phyloP scores from a whole-genome alignment of 371 early-diverging fungal genomes.

The Sporodiniella umbellata region DNA sequence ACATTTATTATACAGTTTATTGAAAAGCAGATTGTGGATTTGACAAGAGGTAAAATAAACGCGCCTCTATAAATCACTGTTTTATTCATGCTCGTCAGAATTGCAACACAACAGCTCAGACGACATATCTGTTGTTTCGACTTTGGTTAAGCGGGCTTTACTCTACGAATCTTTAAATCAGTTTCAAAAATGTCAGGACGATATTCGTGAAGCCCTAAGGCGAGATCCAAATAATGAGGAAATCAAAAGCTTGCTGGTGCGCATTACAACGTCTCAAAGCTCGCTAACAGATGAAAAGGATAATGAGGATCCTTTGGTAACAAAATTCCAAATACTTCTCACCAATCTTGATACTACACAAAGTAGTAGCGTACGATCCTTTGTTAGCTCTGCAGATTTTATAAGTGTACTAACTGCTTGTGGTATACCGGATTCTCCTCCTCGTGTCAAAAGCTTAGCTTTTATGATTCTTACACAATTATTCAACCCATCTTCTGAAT shows the following conservation, averaged over 20 bases:
- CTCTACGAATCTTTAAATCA: constrained; percentile 27
- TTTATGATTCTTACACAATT: constrained; percentile 40
- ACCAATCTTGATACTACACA: constrained; percentile 8
- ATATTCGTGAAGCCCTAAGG: constrained; percentile 35
- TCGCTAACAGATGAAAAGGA: background rate
- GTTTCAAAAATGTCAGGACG: constrained; percentile 31
- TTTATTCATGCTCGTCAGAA: constrained; percentile 1
- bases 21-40: constrained; percentile 3
- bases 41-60: constrained; percentile 2
- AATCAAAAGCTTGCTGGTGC: constrained; percentile 27
- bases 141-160: constrained; percentile 34
- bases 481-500: constrained; percentile 18
- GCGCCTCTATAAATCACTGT: background rate
- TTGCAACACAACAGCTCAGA: constrained; percentile 9
- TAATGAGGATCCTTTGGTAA: constrained; percentile 10
- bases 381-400: constrained; percentile 31
- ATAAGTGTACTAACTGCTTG: constrained; percentile 32
- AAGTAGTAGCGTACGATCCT: constrained; percentile 9
- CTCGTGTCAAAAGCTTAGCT: constrained; percentile 29
- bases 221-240: constrained; percentile 30
- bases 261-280: constrained; percentile 4
- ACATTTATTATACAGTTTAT: background rate
- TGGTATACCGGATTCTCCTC: constrained; percentile 22
- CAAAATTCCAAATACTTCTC: constrained; percentile 19
- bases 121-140: constrained; percentile 13